Conservation (phyloP, 2,329 filamentous ascomycete genomes). For the Cytospora leucostoma region DNA sequence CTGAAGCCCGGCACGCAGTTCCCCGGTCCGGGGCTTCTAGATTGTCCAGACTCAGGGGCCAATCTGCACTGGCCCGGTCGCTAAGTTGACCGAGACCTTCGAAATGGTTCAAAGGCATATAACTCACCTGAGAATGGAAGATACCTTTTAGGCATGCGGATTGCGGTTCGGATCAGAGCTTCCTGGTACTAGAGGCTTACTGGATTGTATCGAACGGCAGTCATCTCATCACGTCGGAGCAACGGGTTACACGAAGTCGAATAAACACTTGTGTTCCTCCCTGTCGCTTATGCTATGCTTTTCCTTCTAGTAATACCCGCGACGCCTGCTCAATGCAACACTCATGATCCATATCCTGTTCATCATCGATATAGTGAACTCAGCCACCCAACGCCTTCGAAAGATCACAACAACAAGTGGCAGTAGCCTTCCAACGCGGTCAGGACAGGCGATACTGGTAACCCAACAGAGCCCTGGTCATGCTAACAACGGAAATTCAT, state of each 20-base stretch:
- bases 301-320: not conserved
- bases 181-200: no score
- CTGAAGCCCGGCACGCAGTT: no score
- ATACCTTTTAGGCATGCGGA: no score
- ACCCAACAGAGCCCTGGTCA: not conserved
- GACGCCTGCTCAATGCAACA: not conserved
- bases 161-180: no score
- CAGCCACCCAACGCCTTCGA: slow-evolving; percentile 33
- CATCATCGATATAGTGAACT: slow-evolving; percentile 63
- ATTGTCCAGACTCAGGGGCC: no score
- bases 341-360: slow-evolving; percentile 6
- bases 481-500: slow-evolving; percentile 36
- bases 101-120: no score
- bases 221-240: not conserved
- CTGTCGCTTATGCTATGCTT: not conserved
- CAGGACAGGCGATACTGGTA: not conserved
- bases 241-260: not conserved
- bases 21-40: no score
- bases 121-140: no score
- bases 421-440: not conserved
- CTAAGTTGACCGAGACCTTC: no score
- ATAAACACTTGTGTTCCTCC: not conserved
- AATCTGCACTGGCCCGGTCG: no score
- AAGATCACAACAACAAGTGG: not conserved
- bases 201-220: not conserved